Percentiles rank a stretch among this genome's conserved stretches.
phyloP scores from a whole-genome alignment of 345 rosid genomes.

The Ceriops zippeliana region DNA sequence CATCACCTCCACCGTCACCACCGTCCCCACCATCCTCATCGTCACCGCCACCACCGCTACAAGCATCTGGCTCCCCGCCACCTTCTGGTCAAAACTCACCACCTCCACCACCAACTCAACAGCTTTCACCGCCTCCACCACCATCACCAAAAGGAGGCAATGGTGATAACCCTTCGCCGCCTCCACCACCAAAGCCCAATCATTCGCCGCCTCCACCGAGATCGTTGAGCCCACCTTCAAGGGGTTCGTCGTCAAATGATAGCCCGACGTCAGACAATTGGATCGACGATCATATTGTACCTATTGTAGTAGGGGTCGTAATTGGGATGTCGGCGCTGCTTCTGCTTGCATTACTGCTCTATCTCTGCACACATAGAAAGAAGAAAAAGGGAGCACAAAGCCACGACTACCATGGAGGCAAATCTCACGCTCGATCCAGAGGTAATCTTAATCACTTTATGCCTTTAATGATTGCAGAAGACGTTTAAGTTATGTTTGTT shows the following conservation, averaged over 20 bases:
- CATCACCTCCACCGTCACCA: constrained; percentile 17
- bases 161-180: constrained; percentile 15
- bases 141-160: neutral
- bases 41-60: constrained; percentile 27
- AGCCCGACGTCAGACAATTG: neutral
- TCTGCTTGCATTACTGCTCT: constrained; percentile 35
- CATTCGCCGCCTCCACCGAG: constrained; percentile 30
- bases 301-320: constrained; percentile 36
- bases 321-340: constrained; percentile 39
- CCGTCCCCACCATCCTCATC: constrained; percentile 25
- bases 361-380: constrained; percentile 38
- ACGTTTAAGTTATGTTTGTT: no score
- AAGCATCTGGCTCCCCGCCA: constrained; percentile 28
- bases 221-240: constrained; percentile 19
- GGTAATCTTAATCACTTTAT: constrained; percentile 2
- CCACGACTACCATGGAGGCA: constrained; percentile 36
- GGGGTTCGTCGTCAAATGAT: constrained; percentile 9
- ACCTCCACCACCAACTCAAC: constrained; percentile 32
- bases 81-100: neutral
- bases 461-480: no score
- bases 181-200: constrained; percentile 33
- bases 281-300: neutral
- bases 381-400: constrained; percentile 42
- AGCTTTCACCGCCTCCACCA: neutral
- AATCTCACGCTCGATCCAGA: neutral